Base-by-base conservation (phyloP, 192 early-diverging fungal genomes). In the Backusella luteola region DNA sequence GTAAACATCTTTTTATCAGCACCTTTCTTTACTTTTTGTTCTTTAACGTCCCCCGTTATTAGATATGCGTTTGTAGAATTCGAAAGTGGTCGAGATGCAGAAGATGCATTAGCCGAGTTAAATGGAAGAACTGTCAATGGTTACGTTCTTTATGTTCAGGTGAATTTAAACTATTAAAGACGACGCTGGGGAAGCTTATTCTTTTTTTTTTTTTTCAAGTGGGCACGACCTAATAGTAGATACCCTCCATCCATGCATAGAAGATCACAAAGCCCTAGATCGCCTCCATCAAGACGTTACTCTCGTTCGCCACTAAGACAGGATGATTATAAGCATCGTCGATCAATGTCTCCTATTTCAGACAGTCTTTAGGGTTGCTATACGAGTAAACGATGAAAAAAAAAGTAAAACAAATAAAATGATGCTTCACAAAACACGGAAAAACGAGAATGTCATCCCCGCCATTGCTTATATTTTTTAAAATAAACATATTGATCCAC, bases 11-110 rank as follows among this genome's bases (percentile, higher is more conserved):
- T 17, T 49, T 56, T 21, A 56, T 9, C 8, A n/a, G 6, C 53
- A 56, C 21, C 52, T 29, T 59, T 29, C 12, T 12, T 26, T 59
- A 14, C 9, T 29, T 52, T 34, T 8, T 42, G 19, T 7, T 38
- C 21, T 41, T 66, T 29, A 39, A 39, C 38, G 38, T 11, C 38
- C 38, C 9, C 38, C 38, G 7, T 41, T 8, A 15, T 59, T 73
- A 96, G 94, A 39, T 96, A 93, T 87, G 96, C 97, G 9, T 98
- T 97, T 90, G 91, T 97, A 39, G 97, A 98, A 86, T 97, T 93
- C 83, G 95, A 96, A 78, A 93, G 97, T 80, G 79, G 85, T 73
- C 85, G 94, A 52, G 97, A 98, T 80, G 94, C 95, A 23, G 93
- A 91, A 23, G 96, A 97, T 80, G 97, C 97, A 15, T 95, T 91